Evolutionary conservation across 805 yeast species (phyloP), one percentile per base, ranked within the genome.

Genomic region (Myxozyma melibiosi): DNA sequence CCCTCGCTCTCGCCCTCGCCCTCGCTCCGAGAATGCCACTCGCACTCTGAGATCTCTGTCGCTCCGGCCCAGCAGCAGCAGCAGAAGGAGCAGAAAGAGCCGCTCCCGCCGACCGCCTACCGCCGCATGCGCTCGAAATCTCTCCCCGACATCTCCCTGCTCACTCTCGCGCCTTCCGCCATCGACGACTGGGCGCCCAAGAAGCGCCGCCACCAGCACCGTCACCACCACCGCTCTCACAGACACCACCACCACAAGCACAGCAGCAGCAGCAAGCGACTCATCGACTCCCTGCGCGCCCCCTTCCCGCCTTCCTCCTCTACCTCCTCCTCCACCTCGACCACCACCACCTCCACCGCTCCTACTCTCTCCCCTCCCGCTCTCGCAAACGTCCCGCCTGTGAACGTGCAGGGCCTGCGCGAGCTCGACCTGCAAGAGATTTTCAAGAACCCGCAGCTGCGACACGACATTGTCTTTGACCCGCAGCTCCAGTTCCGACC

Each of bases 381-480:
- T 33, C 18, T 58, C 46, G 39, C 64, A 47, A 58, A 44, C 28
- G 28, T 50, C 8, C 96, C 96, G 2, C 97, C 97, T 1, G 88
- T 88, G 45, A 88, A 87, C 72, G 74, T 88, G 47, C 90, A 85
- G 67, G 83, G 90, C 31, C 78, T 91, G 64, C 84, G 85, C 65
- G 97, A 90, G 70, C 87, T 91, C 57, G 97, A 91, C 67, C 73
- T 91, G 44, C 87, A 87, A 61, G 96, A 90, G 68, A 91, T 92
- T 51, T 78, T 91, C 65, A 88, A 88, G 68, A 91, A 91, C 72
- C 96, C 96, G 2, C 96, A 90, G 70, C 76, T 91, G 55, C 81
- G 98, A 62, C 98, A 91, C 71, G 98, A 92, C 70, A 88, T 92
- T 52, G 78, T 90, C 13, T 91, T 91, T 69, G 97, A 91, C 74